Evolutionary conservation across 345 rosid genomes (phyloP).

Genomic region (Citrus glauca): DNA sequence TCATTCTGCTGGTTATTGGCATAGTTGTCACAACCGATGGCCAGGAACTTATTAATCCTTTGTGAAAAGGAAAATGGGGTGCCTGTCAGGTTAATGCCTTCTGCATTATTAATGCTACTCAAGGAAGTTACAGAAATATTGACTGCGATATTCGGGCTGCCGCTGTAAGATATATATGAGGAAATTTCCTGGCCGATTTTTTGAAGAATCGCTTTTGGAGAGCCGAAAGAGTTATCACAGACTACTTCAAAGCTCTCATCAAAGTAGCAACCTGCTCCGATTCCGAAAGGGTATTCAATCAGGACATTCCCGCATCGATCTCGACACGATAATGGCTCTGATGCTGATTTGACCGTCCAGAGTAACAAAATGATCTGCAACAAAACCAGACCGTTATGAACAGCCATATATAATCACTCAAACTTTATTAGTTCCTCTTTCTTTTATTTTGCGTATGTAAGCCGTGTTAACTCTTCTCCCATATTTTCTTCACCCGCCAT

Average conservation of each 20-base stretch:
- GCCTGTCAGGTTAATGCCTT: not conserved
- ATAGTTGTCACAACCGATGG: not conserved
- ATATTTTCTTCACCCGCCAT: not conserved
- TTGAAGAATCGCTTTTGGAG: not conserved
- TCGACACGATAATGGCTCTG: not conserved
- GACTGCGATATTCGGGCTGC: not conserved
- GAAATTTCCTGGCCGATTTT: not conserved
- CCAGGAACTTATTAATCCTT: not conserved
- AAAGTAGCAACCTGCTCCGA: not conserved
- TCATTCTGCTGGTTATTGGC: not conserved
- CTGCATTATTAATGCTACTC: not conserved
- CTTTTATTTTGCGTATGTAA: too few species aligned
- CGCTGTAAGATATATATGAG: not conserved
- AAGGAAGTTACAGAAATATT: not conserved
- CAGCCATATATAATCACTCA: not conserved
- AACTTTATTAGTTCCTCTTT: not conserved
- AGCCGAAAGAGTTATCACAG: not conserved
- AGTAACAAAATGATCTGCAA: not conserved
- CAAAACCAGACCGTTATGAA: not conserved
- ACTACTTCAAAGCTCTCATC: not conserved
- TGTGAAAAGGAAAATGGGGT: not conserved
- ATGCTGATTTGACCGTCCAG: too few species aligned
- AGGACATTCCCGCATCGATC: not conserved
- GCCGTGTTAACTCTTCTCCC: not conserved
- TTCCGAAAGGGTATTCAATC: not conserved